A percentile compares a stretch with the other conserved stretches of the same genome.
phyloP scores from a whole-genome alignment of 805 yeast species.

The Saturnispora besseyi region DNA sequence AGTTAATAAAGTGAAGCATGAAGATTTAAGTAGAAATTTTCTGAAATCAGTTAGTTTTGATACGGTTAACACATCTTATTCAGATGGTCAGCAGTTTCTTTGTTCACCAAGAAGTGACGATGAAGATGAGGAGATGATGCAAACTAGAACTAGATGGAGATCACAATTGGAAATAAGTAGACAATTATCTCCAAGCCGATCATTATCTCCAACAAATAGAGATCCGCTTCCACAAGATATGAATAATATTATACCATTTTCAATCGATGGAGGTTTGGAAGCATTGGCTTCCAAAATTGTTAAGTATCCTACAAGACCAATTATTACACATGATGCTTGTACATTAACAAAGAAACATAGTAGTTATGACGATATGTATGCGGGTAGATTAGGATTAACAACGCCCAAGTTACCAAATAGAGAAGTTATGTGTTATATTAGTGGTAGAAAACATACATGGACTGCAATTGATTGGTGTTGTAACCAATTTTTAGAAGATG shows the following conservation, averaged over 20 bases:
- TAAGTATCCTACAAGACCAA: slow-evolving; percentile 30
- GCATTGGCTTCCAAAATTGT: slow-evolving; percentile 8
- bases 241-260: slow-evolving; percentile 22
- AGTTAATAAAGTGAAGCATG: slow-evolving; percentile 3
- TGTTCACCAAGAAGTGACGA: slow-evolving; percentile 15
- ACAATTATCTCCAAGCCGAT: slow-evolving; percentile 3
- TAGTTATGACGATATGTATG: slow-evolving; percentile 39
- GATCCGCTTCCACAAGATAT: slow-evolving; percentile 16
- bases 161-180: neutral
- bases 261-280: slow-evolving; percentile 24
- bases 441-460: slow-evolving; percentile 76
- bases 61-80: slow-evolving; percentile 35
- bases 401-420: slow-evolving; percentile 38
- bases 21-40: slow-evolving; percentile 8
- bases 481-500: slow-evolving; percentile 44
- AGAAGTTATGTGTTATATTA: slow-evolving; percentile 51
- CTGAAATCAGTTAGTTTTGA: slow-evolving; percentile 39
- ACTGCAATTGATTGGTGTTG: slow-evolving; percentile 68
- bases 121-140: slow-evolving; percentile 15
- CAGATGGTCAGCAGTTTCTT: slow-evolving; percentile 17
- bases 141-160: slow-evolving; percentile 7
- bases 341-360: slow-evolving; percentile 40
- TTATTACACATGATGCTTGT: slow-evolving; percentile 32
- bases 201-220: neutral
- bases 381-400: slow-evolving; percentile 26